Evolutionary conservation across 106 monocot species (phyloP).

Genomic region (Posidonia australis): DNA sequence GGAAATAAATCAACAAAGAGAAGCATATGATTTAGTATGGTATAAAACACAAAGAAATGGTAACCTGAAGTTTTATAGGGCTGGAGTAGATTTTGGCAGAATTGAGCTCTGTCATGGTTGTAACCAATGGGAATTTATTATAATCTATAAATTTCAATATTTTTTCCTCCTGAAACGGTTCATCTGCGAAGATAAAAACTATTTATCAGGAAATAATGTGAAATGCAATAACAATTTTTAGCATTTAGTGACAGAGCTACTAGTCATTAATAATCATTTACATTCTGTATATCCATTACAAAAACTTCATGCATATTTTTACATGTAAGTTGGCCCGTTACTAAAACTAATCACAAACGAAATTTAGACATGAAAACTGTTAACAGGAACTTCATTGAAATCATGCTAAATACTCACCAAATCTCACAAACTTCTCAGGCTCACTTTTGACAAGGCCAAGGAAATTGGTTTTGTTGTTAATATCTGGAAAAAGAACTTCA

Average conservation of each 20-base stretch:
- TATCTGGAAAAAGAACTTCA: constrained; percentile 58
- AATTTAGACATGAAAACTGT: not conserved
- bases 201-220: not conserved
- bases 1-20: not conserved
- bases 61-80: constrained; percentile 72
- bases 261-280: not conserved
- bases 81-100: constrained; percentile 76
- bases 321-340: no score
- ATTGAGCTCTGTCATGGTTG: constrained; percentile 76
- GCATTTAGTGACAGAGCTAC: not conserved
- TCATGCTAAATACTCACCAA: constrained; percentile 37
- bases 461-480: constrained; percentile 38
- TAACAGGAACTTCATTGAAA: not conserved
- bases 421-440: constrained; percentile 70
- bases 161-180: constrained; percentile 43
- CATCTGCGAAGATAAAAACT: constrained; percentile 44
- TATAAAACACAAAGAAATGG: not conserved
- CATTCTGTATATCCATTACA: no score
- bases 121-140: constrained; percentile 77
- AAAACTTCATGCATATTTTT: no score
- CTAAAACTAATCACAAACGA: not conserved
- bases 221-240: constrained; percentile 1
- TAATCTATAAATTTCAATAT: constrained; percentile 75
- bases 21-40: not conserved
- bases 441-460: constrained; percentile 86